Conservation (phyloP, 768 basidiomycete species). For the Boletus rubroflammeus region DNA sequence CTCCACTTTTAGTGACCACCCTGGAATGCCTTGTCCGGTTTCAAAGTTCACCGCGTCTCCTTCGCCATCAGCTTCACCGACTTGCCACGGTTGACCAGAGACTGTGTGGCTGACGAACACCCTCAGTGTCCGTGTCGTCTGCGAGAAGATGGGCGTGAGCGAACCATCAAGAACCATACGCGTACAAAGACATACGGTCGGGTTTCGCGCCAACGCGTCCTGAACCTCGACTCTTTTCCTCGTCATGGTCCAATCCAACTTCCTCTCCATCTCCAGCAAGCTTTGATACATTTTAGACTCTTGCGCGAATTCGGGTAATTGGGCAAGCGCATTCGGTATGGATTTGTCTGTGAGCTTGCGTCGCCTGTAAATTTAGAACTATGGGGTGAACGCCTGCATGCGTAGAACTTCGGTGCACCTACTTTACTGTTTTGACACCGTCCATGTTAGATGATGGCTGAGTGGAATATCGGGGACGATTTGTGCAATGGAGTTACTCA, state of each 20-base stretch:
- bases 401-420: background rate
- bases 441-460: conserved; percentile 17
- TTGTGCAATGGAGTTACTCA: background rate
- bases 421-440: conserved; percentile 36
- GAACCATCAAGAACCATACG: background rate
- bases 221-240: conserved; percentile 89
- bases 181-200: conserved; percentile 41
- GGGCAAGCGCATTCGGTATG: conserved; percentile 71
- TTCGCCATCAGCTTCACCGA: conserved; percentile 35
- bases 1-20: conserved; percentile 85
- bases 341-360: conserved; percentile 78
- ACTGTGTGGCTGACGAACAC: conserved; percentile 87
- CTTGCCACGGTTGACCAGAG: conserved; percentile 84
- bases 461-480: background rate
- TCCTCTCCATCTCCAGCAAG: conserved; percentile 83
- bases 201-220: conserved; percentile 74
- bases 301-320: conserved; percentile 69
- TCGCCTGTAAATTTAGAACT: conserved; percentile 41
- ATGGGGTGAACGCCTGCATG: background rate
- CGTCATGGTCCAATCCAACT: conserved; percentile 92
- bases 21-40: conserved; percentile 85
- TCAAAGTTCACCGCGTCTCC: conserved; percentile 55
- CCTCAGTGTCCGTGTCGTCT: conserved; percentile 82
- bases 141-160: background rate
- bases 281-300: conserved; percentile 87